These are phyloP conservation scores for Pichia sp. DNA, from an alignment of 1,139 yeast species.

Conservation along the genomic window DNA sequence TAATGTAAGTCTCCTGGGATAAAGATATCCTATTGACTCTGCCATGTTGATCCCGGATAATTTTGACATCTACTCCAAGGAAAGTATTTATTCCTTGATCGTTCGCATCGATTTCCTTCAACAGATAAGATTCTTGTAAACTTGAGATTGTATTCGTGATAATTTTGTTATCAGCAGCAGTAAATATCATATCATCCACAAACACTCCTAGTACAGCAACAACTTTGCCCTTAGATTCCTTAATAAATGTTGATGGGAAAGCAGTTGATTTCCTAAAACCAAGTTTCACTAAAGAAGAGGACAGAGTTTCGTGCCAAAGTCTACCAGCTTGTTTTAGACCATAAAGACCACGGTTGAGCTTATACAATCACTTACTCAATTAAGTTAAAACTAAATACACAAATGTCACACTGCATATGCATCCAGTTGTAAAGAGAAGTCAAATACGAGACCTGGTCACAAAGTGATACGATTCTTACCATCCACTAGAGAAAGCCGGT, in stretches of 20 bases:
- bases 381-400: too few species aligned
- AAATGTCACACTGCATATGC: too few species aligned
- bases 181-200: conserved; percentile 2
- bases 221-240: neutral
- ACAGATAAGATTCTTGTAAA: neutral
- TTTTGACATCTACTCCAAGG: neutral
- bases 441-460: too few species aligned
- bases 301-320: neutral
- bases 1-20: neutral
- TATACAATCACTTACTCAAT: too few species aligned
- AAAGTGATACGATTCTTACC: too few species aligned
- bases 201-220: neutral
- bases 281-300: neutral
- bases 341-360: neutral
- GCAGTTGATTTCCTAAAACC: neutral
- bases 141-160: neutral
- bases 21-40: neutral
- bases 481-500: too few species aligned
- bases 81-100: neutral
- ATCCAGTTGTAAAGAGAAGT: too few species aligned
- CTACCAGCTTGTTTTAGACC: conserved; percentile 1
- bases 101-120: neutral
- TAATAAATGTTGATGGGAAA: conserved; percentile 1
- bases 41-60: neutral
- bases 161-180: neutral